Evolutionary conservation across 495 filamentous ascomycete species (phyloP).

Genomic region (Parathielavia appendiculata): DNA sequence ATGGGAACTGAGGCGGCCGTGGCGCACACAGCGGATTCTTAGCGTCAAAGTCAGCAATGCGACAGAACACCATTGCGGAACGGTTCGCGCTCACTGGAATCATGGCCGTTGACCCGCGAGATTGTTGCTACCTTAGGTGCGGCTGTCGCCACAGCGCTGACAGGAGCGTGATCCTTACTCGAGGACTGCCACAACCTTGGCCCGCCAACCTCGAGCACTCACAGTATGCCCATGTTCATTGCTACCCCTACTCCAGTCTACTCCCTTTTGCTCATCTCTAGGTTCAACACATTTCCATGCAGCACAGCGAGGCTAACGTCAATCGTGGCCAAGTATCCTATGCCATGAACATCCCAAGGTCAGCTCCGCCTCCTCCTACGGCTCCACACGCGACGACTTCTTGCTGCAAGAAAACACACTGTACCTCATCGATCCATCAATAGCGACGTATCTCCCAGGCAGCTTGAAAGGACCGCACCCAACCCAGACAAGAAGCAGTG

Average conservation of each 20-base stretch:
- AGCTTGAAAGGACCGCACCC: slow-evolving; percentile 30
- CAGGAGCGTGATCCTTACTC: not conserved
- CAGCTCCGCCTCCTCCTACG: not conserved
- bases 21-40: slow-evolving; percentile 34
- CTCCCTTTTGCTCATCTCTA: slow-evolving; percentile 35
- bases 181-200: too few relatives aligned
- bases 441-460: slow-evolving; percentile 27
- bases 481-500: slow-evolving; percentile 34
- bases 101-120: slow-evolving; percentile 2
- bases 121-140: slow-evolving; percentile 28
- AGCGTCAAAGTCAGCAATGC: slow-evolving; percentile 24
- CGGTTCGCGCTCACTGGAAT: slow-evolving; percentile 11
- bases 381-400: not conserved
- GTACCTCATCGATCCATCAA: slow-evolving; percentile 20
- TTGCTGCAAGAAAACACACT: slow-evolving; percentile 27
- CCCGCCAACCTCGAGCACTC: too few relatives aligned
- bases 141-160: slow-evolving; percentile 31
- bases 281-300: slow-evolving; percentile 33
- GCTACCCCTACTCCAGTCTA: slow-evolving; percentile 36
- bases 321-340: slow-evolving; percentile 35
- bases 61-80: not conserved
- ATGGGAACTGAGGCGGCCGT: slow-evolving; percentile 37
- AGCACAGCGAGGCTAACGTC: slow-evolving; percentile 34
- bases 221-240: slow-evolving; percentile 42
- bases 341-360: not conserved